These are phyloP conservation scores for Venturia pyrina DNA, from an alignment of 2,329 filamentous ascomycete species.

Conservation along the genomic window DNA sequence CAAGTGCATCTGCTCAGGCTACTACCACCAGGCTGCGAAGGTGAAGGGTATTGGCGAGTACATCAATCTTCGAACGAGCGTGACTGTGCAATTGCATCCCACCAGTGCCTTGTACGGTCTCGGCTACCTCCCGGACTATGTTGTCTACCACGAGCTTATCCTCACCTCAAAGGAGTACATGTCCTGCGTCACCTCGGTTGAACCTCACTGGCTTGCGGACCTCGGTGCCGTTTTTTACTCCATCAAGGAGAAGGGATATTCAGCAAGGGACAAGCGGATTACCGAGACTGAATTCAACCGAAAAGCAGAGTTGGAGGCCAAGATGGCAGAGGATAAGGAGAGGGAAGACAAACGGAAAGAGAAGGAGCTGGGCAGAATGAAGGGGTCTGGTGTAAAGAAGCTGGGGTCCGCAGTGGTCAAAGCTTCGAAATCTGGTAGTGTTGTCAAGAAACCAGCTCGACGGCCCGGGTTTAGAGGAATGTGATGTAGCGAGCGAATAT, in stretches of 20 bases:
- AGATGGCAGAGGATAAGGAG: conserved; percentile 81
- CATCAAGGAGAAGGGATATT: conserved; percentile 95
- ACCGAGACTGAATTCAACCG: conserved; percentile 87
- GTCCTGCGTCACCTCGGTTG: conserved; percentile 90
- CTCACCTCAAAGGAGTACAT: conserved; percentile 97
- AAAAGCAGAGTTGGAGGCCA: conserved; percentile 83
- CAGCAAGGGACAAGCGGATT: conserved; percentile 70
- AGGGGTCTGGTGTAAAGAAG: conserved; percentile 2
- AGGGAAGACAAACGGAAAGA: conserved; percentile 46
- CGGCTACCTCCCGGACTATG: conserved; percentile 90
- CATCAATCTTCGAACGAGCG: conserved; percentile 88
- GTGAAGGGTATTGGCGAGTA: conserved; percentile 97
- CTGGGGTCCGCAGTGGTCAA: background rate
- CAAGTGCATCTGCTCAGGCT: conserved; percentile 94
- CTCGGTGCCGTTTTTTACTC: conserved; percentile 95
- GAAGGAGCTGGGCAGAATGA: conserved; percentile 21
- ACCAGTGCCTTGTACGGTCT: conserved; percentile 87
- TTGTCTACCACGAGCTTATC: conserved; percentile 96
- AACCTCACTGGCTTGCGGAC: conserved; percentile 95
- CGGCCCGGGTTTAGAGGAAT: background rate
- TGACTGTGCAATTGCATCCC: conserved; percentile 88
- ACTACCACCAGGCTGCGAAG: conserved; percentile 95
- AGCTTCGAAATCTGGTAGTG: background rate
- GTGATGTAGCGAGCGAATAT: background rate
- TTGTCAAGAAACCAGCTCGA: background rate